Conservation (phyloP, 2,329 filamentous ascomycete species). For the Zopfia rhizophila region DNA sequence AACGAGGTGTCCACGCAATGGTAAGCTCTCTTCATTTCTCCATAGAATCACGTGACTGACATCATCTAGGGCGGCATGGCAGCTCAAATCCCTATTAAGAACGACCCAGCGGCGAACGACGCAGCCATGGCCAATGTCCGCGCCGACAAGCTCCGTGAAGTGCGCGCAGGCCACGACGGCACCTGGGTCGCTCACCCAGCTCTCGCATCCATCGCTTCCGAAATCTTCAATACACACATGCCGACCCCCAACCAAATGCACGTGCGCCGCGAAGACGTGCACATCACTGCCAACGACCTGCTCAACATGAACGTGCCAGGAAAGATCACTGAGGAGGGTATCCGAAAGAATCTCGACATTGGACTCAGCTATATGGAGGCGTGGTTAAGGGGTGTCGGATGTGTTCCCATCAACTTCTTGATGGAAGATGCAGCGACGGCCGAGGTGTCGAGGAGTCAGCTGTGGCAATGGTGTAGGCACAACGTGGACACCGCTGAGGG, state of each 20-base stretch:
- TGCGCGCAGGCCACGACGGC: conserved; percentile 92
- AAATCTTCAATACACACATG: conserved; percentile 99
- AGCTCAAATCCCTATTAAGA: conserved; percentile 98
- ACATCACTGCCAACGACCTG: conserved; percentile 86
- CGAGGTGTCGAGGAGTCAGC: conserved; percentile 91
- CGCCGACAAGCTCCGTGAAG: conserved; percentile 96
- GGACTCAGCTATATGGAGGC: conserved; percentile 98
- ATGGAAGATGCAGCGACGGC: conserved; percentile 99
- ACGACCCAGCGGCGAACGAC: conserved; percentile 89
- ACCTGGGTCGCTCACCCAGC: conserved; percentile 99
- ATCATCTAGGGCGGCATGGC: conserved; percentile 97
- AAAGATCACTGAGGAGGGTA: conserved; percentile 89
- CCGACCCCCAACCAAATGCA: conserved; percentile 97
- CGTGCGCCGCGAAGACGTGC: conserved; percentile 87
- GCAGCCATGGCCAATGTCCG: conserved; percentile 93
- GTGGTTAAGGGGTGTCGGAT: conserved; percentile 94
- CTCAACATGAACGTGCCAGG: conserved; percentile 99
- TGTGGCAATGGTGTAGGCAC: conserved; percentile 94
- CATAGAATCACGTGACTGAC: conserved; percentile 1
- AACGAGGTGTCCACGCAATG: conserved; percentile 97
- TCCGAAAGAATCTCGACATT: conserved; percentile 97
- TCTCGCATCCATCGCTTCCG: conserved; percentile 84
- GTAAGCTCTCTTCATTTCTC: conserved; percentile 11
- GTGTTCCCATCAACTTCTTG: conserved; percentile 96
- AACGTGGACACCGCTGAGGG: conserved; percentile 82